These are phyloP conservation scores for Nakaseomyces nivariensis DNA, from an alignment of 1,139 yeast species.

Conservation along the genomic window DNA sequence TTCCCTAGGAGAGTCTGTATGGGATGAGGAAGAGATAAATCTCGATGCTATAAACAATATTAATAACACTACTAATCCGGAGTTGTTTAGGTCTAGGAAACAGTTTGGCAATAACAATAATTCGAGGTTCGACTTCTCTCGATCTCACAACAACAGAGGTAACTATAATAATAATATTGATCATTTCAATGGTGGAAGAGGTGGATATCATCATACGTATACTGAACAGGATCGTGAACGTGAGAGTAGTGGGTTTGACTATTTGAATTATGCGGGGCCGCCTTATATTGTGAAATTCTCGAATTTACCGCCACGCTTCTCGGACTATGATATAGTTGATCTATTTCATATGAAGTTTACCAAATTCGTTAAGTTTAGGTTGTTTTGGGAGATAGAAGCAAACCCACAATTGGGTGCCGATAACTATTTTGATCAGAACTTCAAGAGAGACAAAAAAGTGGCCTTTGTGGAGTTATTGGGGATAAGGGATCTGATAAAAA, in stretches of 20 bases:
- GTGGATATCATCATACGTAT: constrained; percentile 3
- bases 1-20: constrained; percentile 26
- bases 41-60: constrained; percentile 17
- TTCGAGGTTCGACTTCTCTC: background rate
- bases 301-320: constrained; percentile 37
- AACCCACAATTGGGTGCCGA: constrained; percentile 20
- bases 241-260: constrained; percentile 6
- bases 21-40: constrained; percentile 28
- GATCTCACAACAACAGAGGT: background rate
- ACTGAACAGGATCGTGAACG: constrained; percentile 1
- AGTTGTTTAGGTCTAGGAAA: constrained; percentile 15
- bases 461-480: constrained; percentile 50
- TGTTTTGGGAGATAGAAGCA: constrained; percentile 34
- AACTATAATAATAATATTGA: background rate
- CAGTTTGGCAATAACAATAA: background rate
- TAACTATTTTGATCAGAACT: constrained; percentile 25
- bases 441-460: constrained; percentile 37
- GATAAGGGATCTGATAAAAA: constrained; percentile 38
- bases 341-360: constrained; percentile 31
- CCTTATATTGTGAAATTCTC: constrained; percentile 50
- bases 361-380: constrained; percentile 30
- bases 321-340: constrained; percentile 29
- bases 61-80: constrained; percentile 21
- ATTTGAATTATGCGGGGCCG: constrained; percentile 28
- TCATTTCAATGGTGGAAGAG: background rate